These are phyloP conservation scores for Solanum hybrid DNA, from an alignment of 305 asterid genomes.

Conservation along the genomic window DNA sequence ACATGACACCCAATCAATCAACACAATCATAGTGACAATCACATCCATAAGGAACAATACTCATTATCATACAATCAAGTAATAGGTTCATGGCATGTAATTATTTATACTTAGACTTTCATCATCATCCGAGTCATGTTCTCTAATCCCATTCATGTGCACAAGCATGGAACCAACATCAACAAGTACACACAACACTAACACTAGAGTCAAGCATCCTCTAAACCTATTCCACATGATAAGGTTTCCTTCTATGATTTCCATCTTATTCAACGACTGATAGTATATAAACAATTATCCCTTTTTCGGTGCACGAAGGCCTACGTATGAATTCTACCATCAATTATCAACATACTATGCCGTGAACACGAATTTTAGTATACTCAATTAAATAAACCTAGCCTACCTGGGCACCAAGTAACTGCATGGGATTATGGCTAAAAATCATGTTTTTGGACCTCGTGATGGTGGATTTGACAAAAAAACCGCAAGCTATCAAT, in stretches of 20 bases:
- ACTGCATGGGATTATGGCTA: not conserved
- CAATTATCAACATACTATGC: not conserved
- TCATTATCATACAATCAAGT: not conserved
- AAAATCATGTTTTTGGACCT: not conserved
- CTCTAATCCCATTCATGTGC: too few species aligned
- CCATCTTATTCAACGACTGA: not conserved
- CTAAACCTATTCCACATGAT: not conserved
- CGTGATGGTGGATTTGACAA: not conserved
- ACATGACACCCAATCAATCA: not conserved
- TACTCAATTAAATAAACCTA: too few species aligned
- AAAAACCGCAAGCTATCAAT: not conserved
- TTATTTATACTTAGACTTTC: not conserved
- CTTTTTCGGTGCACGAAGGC: not conserved
- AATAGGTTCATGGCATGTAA: not conserved
- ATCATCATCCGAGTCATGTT: not conserved
- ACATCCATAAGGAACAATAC: not conserved
- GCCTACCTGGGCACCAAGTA: not conserved
- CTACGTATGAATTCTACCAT: not conserved
- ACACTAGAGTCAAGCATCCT: not conserved
- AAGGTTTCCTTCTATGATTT: not conserved
- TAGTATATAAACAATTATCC: not conserved
- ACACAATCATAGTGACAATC: not conserved
- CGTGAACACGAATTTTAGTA: not conserved
- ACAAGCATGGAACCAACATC: too few species aligned
- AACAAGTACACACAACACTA: too few species aligned